phyloP scores from a whole-genome alignment of 2,329 filamentous ascomycete genomes.

The Sarocladium kiliense region DNA sequence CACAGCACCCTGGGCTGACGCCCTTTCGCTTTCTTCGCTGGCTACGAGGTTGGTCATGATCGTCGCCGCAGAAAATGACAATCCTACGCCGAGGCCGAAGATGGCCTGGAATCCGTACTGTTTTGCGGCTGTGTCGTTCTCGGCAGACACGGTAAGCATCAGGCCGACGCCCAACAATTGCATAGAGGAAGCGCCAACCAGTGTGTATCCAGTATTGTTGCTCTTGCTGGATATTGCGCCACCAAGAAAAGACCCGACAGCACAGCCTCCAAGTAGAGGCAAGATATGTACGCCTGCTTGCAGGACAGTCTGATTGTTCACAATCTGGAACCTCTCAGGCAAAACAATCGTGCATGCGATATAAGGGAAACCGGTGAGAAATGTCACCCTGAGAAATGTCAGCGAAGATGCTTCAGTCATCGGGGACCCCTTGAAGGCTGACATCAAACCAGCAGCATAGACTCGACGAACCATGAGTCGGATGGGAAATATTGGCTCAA shows the following conservation, averaged over 20 bases:
- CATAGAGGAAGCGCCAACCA: conserved; percentile 43
- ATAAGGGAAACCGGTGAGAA: conserved; percentile 53
- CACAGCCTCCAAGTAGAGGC: conserved; percentile 52
- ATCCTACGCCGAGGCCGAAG: conserved; percentile 54
- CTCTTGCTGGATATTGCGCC: conserved; percentile 47
- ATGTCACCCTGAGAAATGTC: conserved; percentile 38
- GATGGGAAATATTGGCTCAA: conserved; percentile 53
- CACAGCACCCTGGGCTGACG: conserved; percentile 54
- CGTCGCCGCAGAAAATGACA: conserved; percentile 51
- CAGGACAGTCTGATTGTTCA: conserved; percentile 47
- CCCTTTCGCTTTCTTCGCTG: conserved; percentile 42
- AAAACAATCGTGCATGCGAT: conserved; percentile 53
- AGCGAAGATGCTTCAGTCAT: background rate
- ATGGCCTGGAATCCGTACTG: conserved; percentile 52
- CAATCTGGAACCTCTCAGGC: conserved; percentile 56
- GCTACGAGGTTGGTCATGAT: conserved; percentile 52
- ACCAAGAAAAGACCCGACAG: conserved; percentile 50
- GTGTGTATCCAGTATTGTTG: conserved; percentile 48
- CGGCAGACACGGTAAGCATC: conserved; percentile 37
- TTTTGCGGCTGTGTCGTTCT: conserved; percentile 26
- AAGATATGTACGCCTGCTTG: conserved; percentile 53
- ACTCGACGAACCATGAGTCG: conserved; percentile 41
- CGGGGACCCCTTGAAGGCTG: conserved; percentile 18
- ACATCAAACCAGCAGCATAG: conserved; percentile 47
- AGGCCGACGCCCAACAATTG: conserved; percentile 49